Base-by-base conservation (phyloP, 768 basidiomycete genomes). In the Calocybe gangraenosa region DNA sequence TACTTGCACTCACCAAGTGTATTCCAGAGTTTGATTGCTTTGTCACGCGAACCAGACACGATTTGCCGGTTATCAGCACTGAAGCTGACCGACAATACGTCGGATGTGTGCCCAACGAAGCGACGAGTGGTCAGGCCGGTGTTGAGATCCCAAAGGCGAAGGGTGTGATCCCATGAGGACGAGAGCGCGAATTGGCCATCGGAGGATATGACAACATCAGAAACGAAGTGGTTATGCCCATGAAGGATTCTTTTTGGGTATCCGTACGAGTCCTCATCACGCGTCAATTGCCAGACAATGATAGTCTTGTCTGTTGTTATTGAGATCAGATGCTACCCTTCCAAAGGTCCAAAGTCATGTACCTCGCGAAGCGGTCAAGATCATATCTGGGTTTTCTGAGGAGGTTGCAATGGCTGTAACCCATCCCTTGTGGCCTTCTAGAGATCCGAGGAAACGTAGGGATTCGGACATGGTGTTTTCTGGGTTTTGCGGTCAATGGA, bases 1-100 rank as follows among this genome's bases (percentile, higher is more conserved):
- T 92, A 98, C 70, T 99, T 99, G 79, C 96, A 99, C 72, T 99
- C 96, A 62, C 96, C 96, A 54, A 99, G 84, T 50, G 96, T 99
- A 76, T 99, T 99, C 96, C 96, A 99, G 62, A 99, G 89, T 70
- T 98, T 99, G 79, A 99, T 99, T 32, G 89, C 84, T 65, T 77
- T 78, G 81, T 99, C 96, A 56, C 96, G 89, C 51, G 93, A 94
- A 44, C 93, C 96, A 42, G 93, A 96, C 58, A 99, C 96, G 65
- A 99, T 99, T 68, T 98, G 96, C 65, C 96, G 78, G 83, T 99
- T 98, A 73, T 99, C 96, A 48, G 96, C 96, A 56, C 90, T 93
- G 83, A 99, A 99, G 70, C 92, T 95, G 74, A 99, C 96, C 55
- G 93, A 96, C 48, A 99, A 81, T 54, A 99, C 95, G 63, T 99